Base-by-base conservation (phyloP, 805 yeast species). In the Hemisphaericaspora nanyangensis region DNA sequence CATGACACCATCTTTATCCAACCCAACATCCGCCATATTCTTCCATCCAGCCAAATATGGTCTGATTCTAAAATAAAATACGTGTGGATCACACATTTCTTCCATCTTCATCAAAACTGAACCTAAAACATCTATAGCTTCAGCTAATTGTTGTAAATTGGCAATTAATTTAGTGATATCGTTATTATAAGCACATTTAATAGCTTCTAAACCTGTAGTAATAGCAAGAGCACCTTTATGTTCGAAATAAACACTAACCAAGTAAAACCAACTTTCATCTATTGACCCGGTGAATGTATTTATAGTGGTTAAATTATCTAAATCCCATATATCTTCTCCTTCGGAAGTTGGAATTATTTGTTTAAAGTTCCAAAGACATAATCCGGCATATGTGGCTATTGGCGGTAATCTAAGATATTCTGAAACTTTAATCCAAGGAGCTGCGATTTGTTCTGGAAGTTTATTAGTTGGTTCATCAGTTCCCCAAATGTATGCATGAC, bases 21-120 rank as follows among this genome's bases (percentile, higher is more conserved):
- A 70, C 0, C 97, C 97, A 2, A 82, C 89, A 40, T 79, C 87
- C 18, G 76, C 78, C 96, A 91, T 90, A 54, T 86, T 86, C 55
- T 80, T 81, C 95, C 96, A 91, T 2, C 97, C 98, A 1, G 96
- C 96, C 47, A 91, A 66, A 51, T 76, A 90, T 1, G 97, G 97
- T 54, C 98, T 74, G 33, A 90, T 74, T 44, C 91, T 76, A 66
- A 76, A 85, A 61, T 86, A 90, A 58, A 91, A 90, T 4, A 85
- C 81, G 56, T 88, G 95, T 3, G 98, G 97, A 55, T 89, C 96
- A 60, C 96, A 87, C 84, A 84, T 84, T 49, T 90, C 95, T 54
- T 85, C 89, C 93, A 90, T 85, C 50, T 76, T 74, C 77, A 82
- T 77, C 49, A 91, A 63, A 1, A 85, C 74, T 3, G 82, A 69